Conservation (phyloP, 345 rosid species). For the Geranium rotundifolium region DNA sequence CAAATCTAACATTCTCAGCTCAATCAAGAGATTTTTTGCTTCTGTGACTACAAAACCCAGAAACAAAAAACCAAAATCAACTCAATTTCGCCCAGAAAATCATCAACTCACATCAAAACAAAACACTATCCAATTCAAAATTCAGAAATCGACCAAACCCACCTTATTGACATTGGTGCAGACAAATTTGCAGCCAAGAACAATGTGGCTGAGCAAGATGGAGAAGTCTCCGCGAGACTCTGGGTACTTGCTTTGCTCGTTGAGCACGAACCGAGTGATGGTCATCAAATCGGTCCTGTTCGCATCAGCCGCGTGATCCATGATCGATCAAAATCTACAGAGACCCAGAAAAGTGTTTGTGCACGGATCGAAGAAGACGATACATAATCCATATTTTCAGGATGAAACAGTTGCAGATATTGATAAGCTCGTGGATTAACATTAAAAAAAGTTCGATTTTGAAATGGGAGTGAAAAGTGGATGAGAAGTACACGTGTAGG, state of each 20-base stretch:
- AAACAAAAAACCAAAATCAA: too few relatives aligned
- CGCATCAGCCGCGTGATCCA: constrained; percentile 91
- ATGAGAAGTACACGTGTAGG: neutral
- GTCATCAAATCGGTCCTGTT: constrained; percentile 95
- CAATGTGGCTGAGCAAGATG: constrained; percentile 85
- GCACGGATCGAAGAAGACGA: neutral
- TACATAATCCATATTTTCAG: neutral
- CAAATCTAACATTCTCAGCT: too few relatives aligned
- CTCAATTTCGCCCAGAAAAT: neutral
- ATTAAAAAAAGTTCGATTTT: too few relatives aligned
- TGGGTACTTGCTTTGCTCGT: constrained; percentile 78
- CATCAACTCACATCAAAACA: neutral
- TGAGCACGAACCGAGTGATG: constrained; percentile 73
- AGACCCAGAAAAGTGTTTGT: neutral
- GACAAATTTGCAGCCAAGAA: constrained; percentile 96
- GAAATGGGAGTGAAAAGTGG: neutral
- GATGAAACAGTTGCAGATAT: neutral
- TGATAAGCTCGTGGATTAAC: neutral
- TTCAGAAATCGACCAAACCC: neutral
- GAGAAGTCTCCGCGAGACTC: constrained; percentile 98
- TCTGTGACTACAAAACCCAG: too few relatives aligned
- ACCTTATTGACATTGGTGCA: constrained; percentile 96
- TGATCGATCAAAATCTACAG: constrained; percentile 9
- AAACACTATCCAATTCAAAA: neutral
- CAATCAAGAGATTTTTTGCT: too few relatives aligned